phyloP scores from a whole-genome alignment of 1,284 basidiomycete species.

The Hemileia vastatrix region DNA sequence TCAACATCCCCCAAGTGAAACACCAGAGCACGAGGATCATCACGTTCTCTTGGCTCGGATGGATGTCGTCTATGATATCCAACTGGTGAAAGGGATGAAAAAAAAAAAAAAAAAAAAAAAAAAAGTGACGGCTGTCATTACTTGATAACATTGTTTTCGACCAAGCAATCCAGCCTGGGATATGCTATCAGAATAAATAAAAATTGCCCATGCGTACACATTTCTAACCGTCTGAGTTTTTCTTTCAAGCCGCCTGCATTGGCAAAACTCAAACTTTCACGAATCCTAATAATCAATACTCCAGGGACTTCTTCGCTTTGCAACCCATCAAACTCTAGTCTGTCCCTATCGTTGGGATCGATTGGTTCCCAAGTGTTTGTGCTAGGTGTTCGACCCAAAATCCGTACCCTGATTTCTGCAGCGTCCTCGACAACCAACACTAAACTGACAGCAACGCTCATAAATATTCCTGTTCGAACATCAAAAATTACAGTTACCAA shows the following conservation, averaged over 20 bases:
- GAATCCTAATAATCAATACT: slow-evolving; percentile 66
- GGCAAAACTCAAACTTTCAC: slow-evolving; percentile 69
- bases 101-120: not conserved
- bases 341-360: slow-evolving; percentile 56
- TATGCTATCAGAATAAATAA: too few species aligned
- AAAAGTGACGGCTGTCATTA: not conserved
- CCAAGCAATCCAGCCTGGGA: too few species aligned
- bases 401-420: slow-evolving; percentile 19
- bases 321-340: too few species aligned
- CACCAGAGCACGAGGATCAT: slow-evolving; percentile 12
- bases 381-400: slow-evolving; percentile 62
- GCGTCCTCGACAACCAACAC: slow-evolving; percentile 19
- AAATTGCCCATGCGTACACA: slow-evolving; percentile 19
- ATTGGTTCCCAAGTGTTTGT: slow-evolving; percentile 72
- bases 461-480: slow-evolving; percentile 16
- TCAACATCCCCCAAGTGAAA: slow-evolving; percentile 22
- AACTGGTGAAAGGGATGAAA: not conserved
- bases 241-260: slow-evolving; percentile 20
- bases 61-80: slow-evolving; percentile 19
- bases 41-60: slow-evolving; percentile 15
- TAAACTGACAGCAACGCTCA: slow-evolving; percentile 16
- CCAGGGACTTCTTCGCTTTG: slow-evolving; percentile 62
- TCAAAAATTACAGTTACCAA: slow-evolving; percentile 22
- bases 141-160: not conserved
- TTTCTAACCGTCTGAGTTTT: slow-evolving; percentile 20